Evolutionary conservation across 2,329 filamentous ascomycete species (phyloP), one percentile per base, ranked within the genome.

Genomic region (Colletotrichum sublineola): DNA sequence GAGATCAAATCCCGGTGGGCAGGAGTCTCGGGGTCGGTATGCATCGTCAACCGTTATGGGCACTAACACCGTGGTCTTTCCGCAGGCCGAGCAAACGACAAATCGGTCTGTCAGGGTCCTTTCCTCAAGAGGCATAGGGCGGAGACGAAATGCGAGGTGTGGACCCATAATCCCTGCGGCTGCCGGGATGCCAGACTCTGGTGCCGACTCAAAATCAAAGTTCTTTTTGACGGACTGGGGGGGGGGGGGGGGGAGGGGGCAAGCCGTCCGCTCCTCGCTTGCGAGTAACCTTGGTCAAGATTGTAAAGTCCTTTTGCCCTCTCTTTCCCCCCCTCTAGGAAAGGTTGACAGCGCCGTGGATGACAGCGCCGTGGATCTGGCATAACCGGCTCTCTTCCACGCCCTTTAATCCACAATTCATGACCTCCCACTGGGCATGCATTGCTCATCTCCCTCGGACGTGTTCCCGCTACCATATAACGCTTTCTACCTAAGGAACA

Each of bases 401-500:
- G 33, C n/a, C 38, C 15, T 20, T 12, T 12, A 24, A 12, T 52
- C 40, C 52, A 36, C n/a, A 36, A 31, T 15, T 14, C 40, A 44
- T 24, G 44, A 57, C 36, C 42, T 55, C 36, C 55, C 63, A 53
- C 53, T 31, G 40, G 63, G 48, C 36, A 42, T 46, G 58, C 69
- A 68, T 72, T 63, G 58, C 33, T 68, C 69, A 72, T 72, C 65
- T 68, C 58, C 58, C 58, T 64, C 44, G 53, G 44, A 68, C 14
- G 36, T 53, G 65, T 40, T 38, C 58, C 58, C 9, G 44, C 58
- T 50, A 31, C 18, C 14, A 33, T 24, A 2, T 24, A 50, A 57
- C 52, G 52, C 65, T 29, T 68, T 57, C 24, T 67, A 57, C 50
- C 48, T 7, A 20, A 56, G 15, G 12, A 40, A 6, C n/a, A 56